phyloP scores from a whole-genome alignment of 2,329 filamentous ascomycete genomes.

The Leptographium lundbergii region DNA sequence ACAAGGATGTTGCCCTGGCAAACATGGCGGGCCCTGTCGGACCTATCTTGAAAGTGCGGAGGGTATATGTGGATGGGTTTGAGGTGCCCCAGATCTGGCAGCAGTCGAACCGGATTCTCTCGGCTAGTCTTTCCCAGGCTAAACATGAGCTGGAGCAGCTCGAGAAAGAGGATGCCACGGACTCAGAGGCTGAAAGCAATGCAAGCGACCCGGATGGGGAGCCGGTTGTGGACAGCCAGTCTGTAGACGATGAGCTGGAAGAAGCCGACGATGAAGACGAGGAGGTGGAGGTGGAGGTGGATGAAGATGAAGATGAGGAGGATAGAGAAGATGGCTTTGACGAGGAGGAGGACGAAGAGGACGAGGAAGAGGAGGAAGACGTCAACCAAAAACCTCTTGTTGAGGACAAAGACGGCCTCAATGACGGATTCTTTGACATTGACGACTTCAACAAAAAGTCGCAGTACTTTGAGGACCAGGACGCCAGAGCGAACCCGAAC shows the following conservation, averaged over 20 bases:
- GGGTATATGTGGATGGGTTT: conserved; percentile 78
- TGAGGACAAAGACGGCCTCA: conserved; percentile 71
- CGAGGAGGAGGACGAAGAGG: conserved; percentile 24
- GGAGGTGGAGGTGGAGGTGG: conserved; percentile 16
- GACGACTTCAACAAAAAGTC: conserved; percentile 95
- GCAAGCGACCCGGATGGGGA: not conserved
- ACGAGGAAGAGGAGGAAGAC: conserved; percentile 36
- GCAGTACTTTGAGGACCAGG: conserved; percentile 77
- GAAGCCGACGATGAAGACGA: conserved; percentile 18
- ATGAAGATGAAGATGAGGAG: conserved; percentile 20
- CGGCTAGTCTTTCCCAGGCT: conserved; percentile 36
- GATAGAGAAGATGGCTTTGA: conserved; percentile 23
- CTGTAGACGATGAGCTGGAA: conserved; percentile 21
- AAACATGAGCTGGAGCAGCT: conserved; percentile 34
- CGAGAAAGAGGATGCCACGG: conserved; percentile 30
- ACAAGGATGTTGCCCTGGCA: conserved; percentile 46
- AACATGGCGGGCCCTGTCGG: conserved; percentile 52
- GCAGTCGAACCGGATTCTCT: conserved; percentile 74
- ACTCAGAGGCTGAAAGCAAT: conserved; percentile 16
- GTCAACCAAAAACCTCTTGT: conserved; percentile 43
- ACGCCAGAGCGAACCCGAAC: conserved; percentile 62
- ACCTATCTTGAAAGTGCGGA: conserved; percentile 60
- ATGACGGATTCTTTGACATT: conserved; percentile 96
- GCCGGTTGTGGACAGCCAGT: conserved; percentile 4
- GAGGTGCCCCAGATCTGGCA: conserved; percentile 87